Evolutionary conservation across 73 alveolate species (phyloP), one percentile per base, ranked within the genome.

Genomic region (Paramecium bursaria): DNA sequence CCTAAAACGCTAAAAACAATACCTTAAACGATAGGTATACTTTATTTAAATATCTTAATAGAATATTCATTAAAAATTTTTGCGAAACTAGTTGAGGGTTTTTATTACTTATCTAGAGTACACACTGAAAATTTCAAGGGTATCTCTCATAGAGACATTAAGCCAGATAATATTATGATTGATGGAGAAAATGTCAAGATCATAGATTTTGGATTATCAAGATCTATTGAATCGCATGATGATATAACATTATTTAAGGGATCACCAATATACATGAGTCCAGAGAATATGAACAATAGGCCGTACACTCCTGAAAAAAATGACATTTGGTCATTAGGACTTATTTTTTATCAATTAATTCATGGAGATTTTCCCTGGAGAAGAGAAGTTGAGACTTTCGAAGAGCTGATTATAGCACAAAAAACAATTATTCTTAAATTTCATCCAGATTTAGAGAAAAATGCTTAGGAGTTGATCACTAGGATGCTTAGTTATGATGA

Each of bases 401-500:
- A 67, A 3, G 82, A 42, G 19, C 17, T 67, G 10, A 0, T 6
- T 3, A 3, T 2, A 4, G 82, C 82, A 13, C 13, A 67, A 35
- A 22, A 67, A 39, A 4, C 4, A 7, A 31, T 67, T 15, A 13
- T 7, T 13, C 1, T 14, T 6, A 39, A 19, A 15, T 25, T 67
- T 44, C 1, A 67, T 35, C 21, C n/a, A n/a, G n/a, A n/a, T n/a
- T n/a, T n/a, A n/a, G n/a, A n/a, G n/a, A n/a, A n/a, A n/a, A n/a
- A n/a, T n/a, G n/a, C 89, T 19, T 35, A 53, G 2, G 77, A 49
- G 51, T 55, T 79, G 31, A 33, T 79, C 19, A 19, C 26, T 15
- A 73, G 54, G 4, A 35, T 79, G 49, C 51, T 79, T 13, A 53
- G 60, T 13, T 53, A 79, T 53, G 89, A 79, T 79, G 52, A 80